Evolutionary conservation across 306 rosid species (phyloP).

Genomic region (Begonia loranthoides): DNA sequence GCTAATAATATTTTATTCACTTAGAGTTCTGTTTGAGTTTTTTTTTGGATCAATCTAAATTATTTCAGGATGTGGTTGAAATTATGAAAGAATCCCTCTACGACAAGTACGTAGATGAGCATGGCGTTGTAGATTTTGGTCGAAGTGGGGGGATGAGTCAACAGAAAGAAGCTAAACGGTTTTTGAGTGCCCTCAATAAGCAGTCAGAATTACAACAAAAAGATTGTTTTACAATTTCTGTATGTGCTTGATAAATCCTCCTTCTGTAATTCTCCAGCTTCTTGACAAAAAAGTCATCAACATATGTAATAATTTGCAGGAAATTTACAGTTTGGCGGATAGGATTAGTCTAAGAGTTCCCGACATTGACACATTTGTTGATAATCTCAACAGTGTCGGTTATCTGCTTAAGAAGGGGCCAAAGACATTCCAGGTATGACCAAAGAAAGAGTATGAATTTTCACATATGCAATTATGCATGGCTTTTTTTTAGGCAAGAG

Average conservation of each 20-base stretch:
- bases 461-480: not conserved
- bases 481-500: not conserved
- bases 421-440: constrained; percentile 71
- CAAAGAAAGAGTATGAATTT: not conserved
- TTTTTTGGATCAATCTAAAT: constrained; percentile 11
- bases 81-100: constrained; percentile 92
- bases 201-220: constrained; percentile 83
- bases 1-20: not conserved
- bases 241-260: constrained; percentile 10
- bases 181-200: constrained; percentile 79
- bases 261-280: no score
- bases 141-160: constrained; percentile 98
- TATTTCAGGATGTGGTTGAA: constrained; percentile 86
- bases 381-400: constrained; percentile 68
- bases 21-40: not conserved
- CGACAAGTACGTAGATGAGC: constrained; percentile 85
- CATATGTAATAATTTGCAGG: constrained; percentile 29
- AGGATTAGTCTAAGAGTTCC: constrained; percentile 72
- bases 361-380: constrained; percentile 68
- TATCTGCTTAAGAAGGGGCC: constrained; percentile 85
- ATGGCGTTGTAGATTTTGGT: constrained; percentile 88
- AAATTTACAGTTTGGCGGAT: constrained; percentile 84
- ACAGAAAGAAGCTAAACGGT: constrained; percentile 92
- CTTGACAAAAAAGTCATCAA: not conserved
- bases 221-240: constrained; percentile 71